A percentile compares a stretch with the other conserved stretches of the same genome.
phyloP scores from a whole-genome alignment of 2,329 filamentous ascomycete species.

The Fusarium sublunatum region DNA sequence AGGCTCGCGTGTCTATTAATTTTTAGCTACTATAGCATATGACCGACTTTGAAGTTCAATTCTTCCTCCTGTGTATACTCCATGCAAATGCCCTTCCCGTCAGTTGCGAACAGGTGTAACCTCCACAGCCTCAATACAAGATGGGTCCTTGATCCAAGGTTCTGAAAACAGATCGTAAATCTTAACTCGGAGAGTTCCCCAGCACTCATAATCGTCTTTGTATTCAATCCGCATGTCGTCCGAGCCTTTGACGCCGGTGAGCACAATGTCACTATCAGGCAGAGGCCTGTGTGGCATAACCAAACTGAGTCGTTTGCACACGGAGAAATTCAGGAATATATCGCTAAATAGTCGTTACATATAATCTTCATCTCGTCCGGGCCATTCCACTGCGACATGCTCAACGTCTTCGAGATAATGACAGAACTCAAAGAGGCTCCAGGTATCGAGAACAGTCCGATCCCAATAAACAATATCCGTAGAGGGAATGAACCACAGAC shows the following conservation, averaged over 20 bases:
- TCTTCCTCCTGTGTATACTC: no score
- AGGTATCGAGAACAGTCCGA: no score
- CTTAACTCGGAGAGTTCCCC: no score
- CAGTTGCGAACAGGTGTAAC: neutral
- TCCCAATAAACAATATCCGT: slow-evolving; percentile 16
- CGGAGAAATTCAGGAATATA: neutral
- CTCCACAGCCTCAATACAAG: neutral
- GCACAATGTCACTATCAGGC: neutral
- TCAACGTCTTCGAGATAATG: neutral
- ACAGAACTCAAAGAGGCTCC: no score
- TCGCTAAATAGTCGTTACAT: neutral
- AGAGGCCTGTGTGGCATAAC: neutral
- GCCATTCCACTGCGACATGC: slow-evolving; percentile 1
- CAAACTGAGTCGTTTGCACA: neutral
- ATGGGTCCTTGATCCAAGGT: no score
- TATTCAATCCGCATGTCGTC: neutral
- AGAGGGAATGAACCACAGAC: no score
- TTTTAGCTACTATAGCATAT: no score
- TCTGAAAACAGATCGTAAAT: no score
- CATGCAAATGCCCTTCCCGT: no score
- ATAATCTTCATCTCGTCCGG: neutral
- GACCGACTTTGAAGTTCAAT: no score
- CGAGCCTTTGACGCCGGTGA: neutral
- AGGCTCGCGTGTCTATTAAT: no score
- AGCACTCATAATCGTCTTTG: no score